These are phyloP conservation scores for Perilla frutescens DNA, from an alignment of 257 asterid species.

Conservation along the genomic window DNA sequence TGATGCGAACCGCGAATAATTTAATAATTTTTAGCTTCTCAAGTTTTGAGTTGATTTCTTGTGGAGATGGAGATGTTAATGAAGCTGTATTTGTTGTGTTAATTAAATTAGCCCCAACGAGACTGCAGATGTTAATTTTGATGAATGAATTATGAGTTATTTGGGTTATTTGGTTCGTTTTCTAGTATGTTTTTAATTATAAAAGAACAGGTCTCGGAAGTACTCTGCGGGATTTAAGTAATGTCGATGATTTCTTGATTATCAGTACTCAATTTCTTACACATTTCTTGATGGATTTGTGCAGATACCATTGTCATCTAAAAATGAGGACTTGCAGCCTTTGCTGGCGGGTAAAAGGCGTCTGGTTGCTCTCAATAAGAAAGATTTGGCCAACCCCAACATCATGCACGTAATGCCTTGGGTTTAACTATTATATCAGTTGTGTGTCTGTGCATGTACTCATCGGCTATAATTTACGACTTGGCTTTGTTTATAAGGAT, in stretches of 20 bases:
- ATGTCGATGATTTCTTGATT: background rate
- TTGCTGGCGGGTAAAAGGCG: conserved; percentile 75
- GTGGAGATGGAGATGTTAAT: conserved; percentile 16
- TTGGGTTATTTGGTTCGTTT: background rate
- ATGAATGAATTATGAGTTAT: conserved; percentile 8
- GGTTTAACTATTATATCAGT: background rate
- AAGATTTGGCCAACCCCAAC: conserved; percentile 91
- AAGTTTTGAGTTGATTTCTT: conserved; percentile 10
- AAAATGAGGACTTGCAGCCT: conserved; percentile 81
- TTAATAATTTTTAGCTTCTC: background rate
- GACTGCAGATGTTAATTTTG: background rate
- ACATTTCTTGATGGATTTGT: conserved; percentile 25
- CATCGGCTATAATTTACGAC: background rate
- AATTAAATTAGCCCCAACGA: background rate
- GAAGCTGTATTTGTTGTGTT: conserved; percentile 19
- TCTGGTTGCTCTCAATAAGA: conserved; percentile 88
- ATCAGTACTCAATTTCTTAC: conserved; percentile 1
- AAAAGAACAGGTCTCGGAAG: background rate
- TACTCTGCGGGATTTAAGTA: background rate
- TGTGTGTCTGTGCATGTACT: background rate
- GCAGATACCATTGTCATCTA: conserved; percentile 88
- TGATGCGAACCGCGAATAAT: background rate
- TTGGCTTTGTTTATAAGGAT: background rate
- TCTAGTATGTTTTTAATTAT: background rate
- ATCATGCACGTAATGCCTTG: conserved; percentile 70